Conservation (phyloP, 2,329 filamentous ascomycete species). For the Botryosphaeria dothidea region DNA sequence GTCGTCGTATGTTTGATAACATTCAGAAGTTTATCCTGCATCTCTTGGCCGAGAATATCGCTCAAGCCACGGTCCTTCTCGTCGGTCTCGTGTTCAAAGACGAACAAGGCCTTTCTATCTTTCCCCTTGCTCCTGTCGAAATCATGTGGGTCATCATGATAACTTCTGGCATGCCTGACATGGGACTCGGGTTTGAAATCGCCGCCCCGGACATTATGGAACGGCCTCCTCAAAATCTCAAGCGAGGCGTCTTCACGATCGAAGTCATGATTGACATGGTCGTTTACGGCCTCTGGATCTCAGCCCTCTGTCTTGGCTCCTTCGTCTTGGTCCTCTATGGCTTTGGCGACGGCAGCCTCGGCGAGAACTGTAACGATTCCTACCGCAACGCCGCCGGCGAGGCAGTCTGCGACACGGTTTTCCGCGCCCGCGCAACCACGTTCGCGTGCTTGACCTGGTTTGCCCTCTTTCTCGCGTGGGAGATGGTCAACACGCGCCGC, state of each 20-base stretch:
- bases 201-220: constrained; percentile 76
- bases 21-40: constrained; percentile 69
- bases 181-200: constrained; percentile 79
- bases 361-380: constrained; percentile 60
- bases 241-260: constrained; percentile 70
- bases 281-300: constrained; percentile 80
- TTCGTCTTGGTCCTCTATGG: constrained; percentile 67
- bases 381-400: constrained; percentile 42
- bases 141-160: constrained; percentile 96
- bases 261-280: constrained; percentile 77
- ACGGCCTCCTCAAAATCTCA: constrained; percentile 72
- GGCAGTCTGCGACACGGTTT: constrained; percentile 60
- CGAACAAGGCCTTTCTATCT: constrained; percentile 69
- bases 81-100: constrained; percentile 84
- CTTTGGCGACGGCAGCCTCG: constrained; percentile 63
- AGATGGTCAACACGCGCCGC: constrained; percentile 49
- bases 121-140: constrained; percentile 80
- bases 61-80: constrained; percentile 77
- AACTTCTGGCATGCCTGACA: constrained; percentile 82
- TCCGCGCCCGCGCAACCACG: constrained; percentile 49
- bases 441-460: constrained; percentile 47
- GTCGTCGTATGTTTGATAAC: constrained; percentile 44
- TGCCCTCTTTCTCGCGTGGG: constrained; percentile 49
- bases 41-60: constrained; percentile 77
- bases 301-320: constrained; percentile 63